These are phyloP conservation scores for Geotrichum fermentans DNA, from an alignment of 1,139 yeast species.

Conservation along the genomic window DNA sequence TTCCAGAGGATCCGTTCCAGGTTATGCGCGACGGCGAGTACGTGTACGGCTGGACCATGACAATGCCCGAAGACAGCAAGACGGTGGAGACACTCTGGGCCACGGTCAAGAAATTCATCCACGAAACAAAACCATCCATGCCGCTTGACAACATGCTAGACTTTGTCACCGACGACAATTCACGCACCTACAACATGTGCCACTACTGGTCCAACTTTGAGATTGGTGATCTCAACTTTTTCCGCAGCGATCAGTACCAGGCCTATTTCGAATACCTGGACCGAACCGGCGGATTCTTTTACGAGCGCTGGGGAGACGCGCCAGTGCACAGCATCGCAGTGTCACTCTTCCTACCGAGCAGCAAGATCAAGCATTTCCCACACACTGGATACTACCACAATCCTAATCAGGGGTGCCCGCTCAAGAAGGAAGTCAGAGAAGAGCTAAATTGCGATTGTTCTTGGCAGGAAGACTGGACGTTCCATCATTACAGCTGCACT, in stretches of 20 bases:
- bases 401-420: constrained; percentile 73
- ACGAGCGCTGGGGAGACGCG: constrained; percentile 84
- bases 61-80: constrained; percentile 54
- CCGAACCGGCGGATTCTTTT: constrained; percentile 64
- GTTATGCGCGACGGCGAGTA: constrained; percentile 57
- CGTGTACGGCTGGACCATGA: constrained; percentile 61
- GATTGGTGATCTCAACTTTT: constrained; percentile 70
- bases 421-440: constrained; percentile 20
- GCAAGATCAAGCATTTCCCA: constrained; percentile 68
- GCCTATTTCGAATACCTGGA: constrained; percentile 60
- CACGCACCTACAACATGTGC: constrained; percentile 59
- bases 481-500: constrained; percentile 25
- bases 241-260: constrained; percentile 55
- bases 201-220: constrained; percentile 82
- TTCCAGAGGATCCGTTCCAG: constrained; percentile 59
- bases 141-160: constrained; percentile 60
- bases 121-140: constrained; percentile 51
- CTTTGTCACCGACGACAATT: constrained; percentile 62
- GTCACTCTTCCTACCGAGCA: constrained; percentile 60
- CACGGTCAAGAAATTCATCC: constrained; percentile 51
- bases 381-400: constrained; percentile 78
- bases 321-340: constrained; percentile 83
- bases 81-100: constrained; percentile 62
- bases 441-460: constrained; percentile 22
- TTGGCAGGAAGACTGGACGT: constrained; percentile 12